A percentile compares a stretch with the other conserved stretches of the same genome.
Conservation (phyloP, 148 eudicot genomes). For the Arbutus unedo region DNA sequence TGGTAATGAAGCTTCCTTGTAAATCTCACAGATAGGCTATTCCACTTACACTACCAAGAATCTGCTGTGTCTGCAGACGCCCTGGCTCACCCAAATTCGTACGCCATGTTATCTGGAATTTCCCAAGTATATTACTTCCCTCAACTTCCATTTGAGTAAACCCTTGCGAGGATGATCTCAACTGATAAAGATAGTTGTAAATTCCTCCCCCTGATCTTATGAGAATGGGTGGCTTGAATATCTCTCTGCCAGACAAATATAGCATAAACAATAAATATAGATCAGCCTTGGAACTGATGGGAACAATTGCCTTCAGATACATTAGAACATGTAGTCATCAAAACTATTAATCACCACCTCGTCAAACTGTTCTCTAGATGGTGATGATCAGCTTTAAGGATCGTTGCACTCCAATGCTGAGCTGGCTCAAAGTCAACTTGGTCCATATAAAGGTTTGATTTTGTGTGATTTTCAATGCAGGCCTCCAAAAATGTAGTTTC, state of each 20-base stretch:
- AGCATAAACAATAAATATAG: neutral
- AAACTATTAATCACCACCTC: slow-evolving; percentile 40
- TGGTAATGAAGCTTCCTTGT: neutral
- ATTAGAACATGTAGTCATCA: neutral
- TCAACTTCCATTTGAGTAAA: slow-evolving; percentile 53
- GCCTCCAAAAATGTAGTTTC: slow-evolving; percentile 91
- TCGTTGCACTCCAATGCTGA: slow-evolving; percentile 76
- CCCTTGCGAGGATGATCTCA: slow-evolving; percentile 59
- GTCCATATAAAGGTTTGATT: slow-evolving; percentile 88
- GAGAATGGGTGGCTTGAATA: slow-evolving; percentile 73
- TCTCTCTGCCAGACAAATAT: slow-evolving; percentile 46
- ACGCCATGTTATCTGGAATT: slow-evolving; percentile 98
- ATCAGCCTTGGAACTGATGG: too few species aligned
- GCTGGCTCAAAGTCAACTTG: slow-evolving; percentile 99
- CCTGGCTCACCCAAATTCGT: slow-evolving; percentile 99
- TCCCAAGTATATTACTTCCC: slow-evolving; percentile 88
- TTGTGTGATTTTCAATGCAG: slow-evolving; percentile 93
- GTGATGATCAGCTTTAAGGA: slow-evolving; percentile 60
- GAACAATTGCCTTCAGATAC: neutral
- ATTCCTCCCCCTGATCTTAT: slow-evolving; percentile 94
- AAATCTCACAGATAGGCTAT: neutral
- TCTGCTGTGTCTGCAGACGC: slow-evolving; percentile 97
- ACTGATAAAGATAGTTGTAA: slow-evolving; percentile 75
- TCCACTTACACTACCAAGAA: slow-evolving; percentile 88
- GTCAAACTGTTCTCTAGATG: slow-evolving; percentile 37